Base-by-base conservation (phyloP, 2,329 filamentous ascomycete species). In the Capronia americana region DNA sequence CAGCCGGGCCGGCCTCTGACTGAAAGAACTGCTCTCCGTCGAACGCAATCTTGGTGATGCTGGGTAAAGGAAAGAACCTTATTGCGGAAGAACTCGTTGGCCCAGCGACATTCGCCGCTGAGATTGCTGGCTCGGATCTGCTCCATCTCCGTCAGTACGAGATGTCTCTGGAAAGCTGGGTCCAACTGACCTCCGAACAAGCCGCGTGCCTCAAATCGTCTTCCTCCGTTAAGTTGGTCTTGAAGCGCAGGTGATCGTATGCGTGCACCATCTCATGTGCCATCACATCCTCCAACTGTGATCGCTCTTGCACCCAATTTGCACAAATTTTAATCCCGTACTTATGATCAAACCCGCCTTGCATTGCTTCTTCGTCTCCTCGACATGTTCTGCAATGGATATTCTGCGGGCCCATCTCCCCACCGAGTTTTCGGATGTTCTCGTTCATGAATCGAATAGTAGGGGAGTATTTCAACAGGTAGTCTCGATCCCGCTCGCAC, bases 221-320 rank as follows among this genome's bases (percentile, higher is more conserved):
- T n/a, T 72, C 70, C 7, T 61, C 63, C n/a, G 82, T 79, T 82
- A 91, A 92, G 75, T 98, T 90, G 53, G 97, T 88, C 79, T 97
- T 95, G 83, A 92, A 99, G 70, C 94, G 83, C 73, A 98, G 76
- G 77, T 96, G 91, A 77, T 99, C 95, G 84, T 93, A 98, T 0
- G 93, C 93, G 78, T 99, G 95, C 61, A 99, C 91, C 92, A 99
- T 96, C 82, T 99, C 95, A 79, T 99, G 95, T 30, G 93, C 90
- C 75, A 99, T 83, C 11, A 93, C 97, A 77, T 99, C 95, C 81
- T 99, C 95, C 72, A 97, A 79, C 76, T 97, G 92, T 34, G 89
- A 88, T 64, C 88, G 83, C 75, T 92, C 88, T 66, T 90, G 84
- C 76, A 98, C 87, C 79, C 95, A 90, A 79, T 99, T 99, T 59